These are phyloP conservation scores for Glycine soja DNA, from an alignment of 306 rosid species.

Conservation along the genomic window DNA sequence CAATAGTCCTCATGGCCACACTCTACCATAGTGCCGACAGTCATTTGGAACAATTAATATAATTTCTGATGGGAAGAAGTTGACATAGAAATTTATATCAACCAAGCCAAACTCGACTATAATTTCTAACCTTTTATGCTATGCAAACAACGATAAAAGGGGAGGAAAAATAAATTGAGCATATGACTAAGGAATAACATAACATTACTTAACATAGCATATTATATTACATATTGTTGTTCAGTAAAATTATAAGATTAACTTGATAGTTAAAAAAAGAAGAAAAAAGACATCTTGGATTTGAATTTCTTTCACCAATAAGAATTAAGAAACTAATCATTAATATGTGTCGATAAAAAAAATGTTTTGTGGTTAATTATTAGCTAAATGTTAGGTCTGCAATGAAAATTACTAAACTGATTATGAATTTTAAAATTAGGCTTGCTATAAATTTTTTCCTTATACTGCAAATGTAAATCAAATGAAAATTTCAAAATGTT, in stretches of 20 bases:
- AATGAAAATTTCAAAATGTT: background rate
- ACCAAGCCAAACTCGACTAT: background rate
- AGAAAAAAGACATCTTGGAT: too few species aligned
- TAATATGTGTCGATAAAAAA: too few species aligned
- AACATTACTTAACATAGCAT: background rate
- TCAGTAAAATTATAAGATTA: background rate
- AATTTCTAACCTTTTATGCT: background rate
- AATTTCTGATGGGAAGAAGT: background rate
- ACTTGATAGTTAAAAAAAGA: too few species aligned
- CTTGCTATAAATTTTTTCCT: background rate
- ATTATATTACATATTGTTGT: background rate
- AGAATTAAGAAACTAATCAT: too few species aligned
- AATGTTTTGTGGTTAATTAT: too few species aligned
- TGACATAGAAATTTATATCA: background rate
- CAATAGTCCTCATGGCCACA: too few species aligned
- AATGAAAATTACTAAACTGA: background rate
- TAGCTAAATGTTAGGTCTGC: too few species aligned
- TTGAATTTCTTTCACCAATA: too few species aligned
- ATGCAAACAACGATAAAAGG: background rate
- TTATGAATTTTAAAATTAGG: background rate
- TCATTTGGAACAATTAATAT: too few species aligned
- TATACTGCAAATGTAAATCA: background rate
- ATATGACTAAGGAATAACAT: background rate
- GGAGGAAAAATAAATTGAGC: background rate
- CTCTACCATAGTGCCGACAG: too few species aligned